Conservation (phyloP, 2,329 filamentous ascomycete genomes). For the Colletotrichum liaoningense region DNA sequence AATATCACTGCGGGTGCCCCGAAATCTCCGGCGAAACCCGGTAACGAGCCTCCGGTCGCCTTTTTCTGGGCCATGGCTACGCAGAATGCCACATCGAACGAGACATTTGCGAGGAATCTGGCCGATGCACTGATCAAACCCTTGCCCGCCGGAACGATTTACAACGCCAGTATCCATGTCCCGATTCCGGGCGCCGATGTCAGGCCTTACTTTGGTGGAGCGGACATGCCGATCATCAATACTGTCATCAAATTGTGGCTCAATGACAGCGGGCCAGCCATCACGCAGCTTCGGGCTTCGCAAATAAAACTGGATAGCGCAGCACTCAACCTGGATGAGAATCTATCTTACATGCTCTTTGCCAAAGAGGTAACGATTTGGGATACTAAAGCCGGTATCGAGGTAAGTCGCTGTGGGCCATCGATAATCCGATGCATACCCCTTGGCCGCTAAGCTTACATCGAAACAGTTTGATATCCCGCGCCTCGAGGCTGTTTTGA, state of each 20-base stretch:
- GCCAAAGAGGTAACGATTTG: constrained; percentile 7
- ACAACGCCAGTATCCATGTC: constrained; percentile 7
- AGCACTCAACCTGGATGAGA: constrained; percentile 15
- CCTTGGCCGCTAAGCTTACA: not conserved
- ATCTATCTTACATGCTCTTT: constrained; percentile 21
- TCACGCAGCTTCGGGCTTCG: not conserved
- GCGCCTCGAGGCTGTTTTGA: not conserved
- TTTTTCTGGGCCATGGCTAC: constrained; percentile 24
- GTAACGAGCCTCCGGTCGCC: not conserved
- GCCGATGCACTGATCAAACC: constrained; percentile 3
- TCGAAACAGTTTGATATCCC: not conserved
- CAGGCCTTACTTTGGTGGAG: constrained; percentile 4
- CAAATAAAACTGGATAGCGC: constrained; percentile 10
- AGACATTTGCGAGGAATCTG: constrained; percentile 17
- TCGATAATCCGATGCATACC: not conserved
- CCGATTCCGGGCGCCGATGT: not conserved
- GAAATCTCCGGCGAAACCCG: not conserved
- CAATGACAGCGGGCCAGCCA: not conserved
- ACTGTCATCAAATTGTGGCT: constrained; percentile 25
- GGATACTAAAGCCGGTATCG: not conserved
- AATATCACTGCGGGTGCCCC: not conserved
- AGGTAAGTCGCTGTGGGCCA: not conserved
- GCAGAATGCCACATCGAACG: constrained; percentile 11
- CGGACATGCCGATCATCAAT: constrained; percentile 15
- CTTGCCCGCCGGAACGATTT: not conserved